Evolutionary conservation across 495 filamentous ascomycete species (phyloP).

Genomic region (Annulohypoxylon bovei): DNA sequence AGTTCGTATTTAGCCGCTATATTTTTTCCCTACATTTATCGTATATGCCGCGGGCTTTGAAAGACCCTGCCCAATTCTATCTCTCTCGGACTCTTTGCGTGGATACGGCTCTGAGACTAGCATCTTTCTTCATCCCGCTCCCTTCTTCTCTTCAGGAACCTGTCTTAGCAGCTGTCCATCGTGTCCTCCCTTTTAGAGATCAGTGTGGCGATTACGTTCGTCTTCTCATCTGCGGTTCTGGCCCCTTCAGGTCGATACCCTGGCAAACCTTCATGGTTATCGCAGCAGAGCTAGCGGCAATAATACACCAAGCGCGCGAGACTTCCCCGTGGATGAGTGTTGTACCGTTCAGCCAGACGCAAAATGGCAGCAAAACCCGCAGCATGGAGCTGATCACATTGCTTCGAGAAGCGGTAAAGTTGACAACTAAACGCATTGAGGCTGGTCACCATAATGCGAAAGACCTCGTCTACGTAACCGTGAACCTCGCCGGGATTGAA

Average conservation of each 20-base stretch:
- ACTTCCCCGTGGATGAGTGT: constrained; percentile 22
- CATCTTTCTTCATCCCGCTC: constrained; percentile 22
- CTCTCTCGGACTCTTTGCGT: constrained; percentile 57
- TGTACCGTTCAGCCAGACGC: constrained; percentile 57
- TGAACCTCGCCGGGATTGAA: constrained; percentile 58
- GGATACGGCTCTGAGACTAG: constrained; percentile 55
- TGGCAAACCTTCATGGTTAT: constrained; percentile 58
- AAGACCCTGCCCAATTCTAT: constrained; percentile 52
- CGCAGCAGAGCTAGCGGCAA: constrained; percentile 54
- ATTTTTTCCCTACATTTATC: constrained; percentile 61
- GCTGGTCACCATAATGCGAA: constrained; percentile 67
- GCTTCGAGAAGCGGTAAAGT: constrained; percentile 57
- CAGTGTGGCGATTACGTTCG: constrained; percentile 49
- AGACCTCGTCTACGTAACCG: constrained; percentile 56
- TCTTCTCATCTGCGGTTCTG: constrained; percentile 55
- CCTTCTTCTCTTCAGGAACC: constrained; percentile 38
- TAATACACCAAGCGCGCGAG: constrained; percentile 5
- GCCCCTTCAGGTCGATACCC: constrained; percentile 55
- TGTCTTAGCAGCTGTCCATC: constrained; percentile 1
- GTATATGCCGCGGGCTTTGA: constrained; percentile 47
- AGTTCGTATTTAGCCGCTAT: constrained; percentile 60
- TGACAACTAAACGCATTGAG: constrained; percentile 54
- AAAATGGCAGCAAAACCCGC: constrained; percentile 55
- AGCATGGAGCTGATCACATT: constrained; percentile 57
- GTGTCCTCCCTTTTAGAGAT: constrained; percentile 6